These are phyloP conservation scores for Suillus clintonianus DNA, from an alignment of 768 basidiomycete genomes.

Conservation along the genomic window DNA sequence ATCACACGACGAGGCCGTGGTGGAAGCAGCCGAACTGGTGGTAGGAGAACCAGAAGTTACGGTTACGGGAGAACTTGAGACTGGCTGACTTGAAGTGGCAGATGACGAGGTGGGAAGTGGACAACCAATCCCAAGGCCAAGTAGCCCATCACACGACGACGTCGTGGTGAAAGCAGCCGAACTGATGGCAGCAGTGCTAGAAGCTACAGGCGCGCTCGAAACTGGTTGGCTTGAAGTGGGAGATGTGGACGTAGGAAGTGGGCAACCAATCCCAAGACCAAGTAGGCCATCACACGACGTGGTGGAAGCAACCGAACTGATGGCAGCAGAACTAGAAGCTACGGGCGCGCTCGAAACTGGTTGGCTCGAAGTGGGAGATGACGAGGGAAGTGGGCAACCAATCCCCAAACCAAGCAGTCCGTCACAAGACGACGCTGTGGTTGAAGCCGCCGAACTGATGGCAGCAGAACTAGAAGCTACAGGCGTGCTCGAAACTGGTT, in stretches of 20 bases:
- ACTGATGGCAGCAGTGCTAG: background rate
- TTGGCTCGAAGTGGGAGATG: constrained; percentile 7
- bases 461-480: constrained; percentile 3
- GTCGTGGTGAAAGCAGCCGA: constrained; percentile 3
- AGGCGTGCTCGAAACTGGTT: background rate
- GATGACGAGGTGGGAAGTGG: background rate
- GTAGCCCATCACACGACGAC: constrained; percentile 12
- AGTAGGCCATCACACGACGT: constrained; percentile 13
- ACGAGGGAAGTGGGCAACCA: constrained; percentile 8
- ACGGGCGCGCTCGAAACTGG: constrained; percentile 1
- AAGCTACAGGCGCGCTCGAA: constrained; percentile 3
- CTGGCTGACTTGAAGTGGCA: background rate
- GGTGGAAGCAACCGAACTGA: background rate
- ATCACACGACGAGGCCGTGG: constrained; percentile 1
- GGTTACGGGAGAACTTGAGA: background rate
- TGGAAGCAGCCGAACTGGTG: background rate
- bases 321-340: constrained; percentile 1
- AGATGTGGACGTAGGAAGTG: background rate
- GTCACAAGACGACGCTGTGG: background rate
- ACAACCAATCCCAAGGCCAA: constrained; percentile 15
- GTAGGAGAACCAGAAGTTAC: background rate
- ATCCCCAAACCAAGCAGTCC: constrained; percentile 14
- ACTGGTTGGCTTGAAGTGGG: constrained; percentile 9
- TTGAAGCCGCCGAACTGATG: constrained; percentile 3
- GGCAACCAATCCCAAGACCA: constrained; percentile 14